phyloP scores from a whole-genome alignment of 805 yeast species.

The Vanderwaltozyma tropicalis region DNA sequence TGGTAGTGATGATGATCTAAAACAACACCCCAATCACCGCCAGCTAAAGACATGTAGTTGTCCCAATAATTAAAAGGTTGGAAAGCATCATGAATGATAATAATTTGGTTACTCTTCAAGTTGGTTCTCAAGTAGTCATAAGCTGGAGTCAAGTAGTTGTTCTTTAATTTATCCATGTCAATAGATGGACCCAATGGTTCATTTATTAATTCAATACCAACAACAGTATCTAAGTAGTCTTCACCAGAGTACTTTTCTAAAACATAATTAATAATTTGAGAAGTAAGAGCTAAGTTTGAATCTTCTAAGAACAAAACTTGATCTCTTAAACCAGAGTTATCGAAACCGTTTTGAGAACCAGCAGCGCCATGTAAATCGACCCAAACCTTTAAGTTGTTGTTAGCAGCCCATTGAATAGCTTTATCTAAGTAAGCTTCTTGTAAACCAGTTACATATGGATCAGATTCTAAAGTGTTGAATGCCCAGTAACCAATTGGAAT shows the following conservation, averaged over 20 bases:
- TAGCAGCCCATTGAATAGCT: slow-evolving; percentile 68
- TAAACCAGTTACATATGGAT: slow-evolving; percentile 76
- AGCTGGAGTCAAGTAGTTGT: slow-evolving; percentile 48
- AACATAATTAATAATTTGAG: slow-evolving; percentile 44
- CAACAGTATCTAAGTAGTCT: slow-evolving; percentile 57
- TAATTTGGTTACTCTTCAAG: slow-evolving; percentile 40
- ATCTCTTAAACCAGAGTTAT: slow-evolving; percentile 83
- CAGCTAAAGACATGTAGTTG: slow-evolving; percentile 35
- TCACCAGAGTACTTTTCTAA: slow-evolving; percentile 52
- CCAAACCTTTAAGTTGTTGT: slow-evolving; percentile 64
- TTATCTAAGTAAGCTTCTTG: slow-evolving; percentile 61
- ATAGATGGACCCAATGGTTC: slow-evolving; percentile 78
- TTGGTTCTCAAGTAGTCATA: slow-evolving; percentile 52
- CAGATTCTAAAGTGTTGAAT: slow-evolving; percentile 42
- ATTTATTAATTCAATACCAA: slow-evolving; percentile 77
- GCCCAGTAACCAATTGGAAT: slow-evolving; percentile 97
- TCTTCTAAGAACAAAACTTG: slow-evolving; percentile 40
- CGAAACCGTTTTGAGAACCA: slow-evolving; percentile 93
- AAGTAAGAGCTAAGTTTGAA: slow-evolving; percentile 42
- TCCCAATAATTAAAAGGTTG: slow-evolving; percentile 53
- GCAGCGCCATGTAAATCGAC: slow-evolving; percentile 94
- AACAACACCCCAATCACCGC: slow-evolving; percentile 52
- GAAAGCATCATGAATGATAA: slow-evolving; percentile 79
- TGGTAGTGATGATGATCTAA: slow-evolving; percentile 89
- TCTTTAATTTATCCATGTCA: slow-evolving; percentile 45